Conservation (phyloP, 768 basidiomycete genomes). For the Exidia glandulosa region DNA sequence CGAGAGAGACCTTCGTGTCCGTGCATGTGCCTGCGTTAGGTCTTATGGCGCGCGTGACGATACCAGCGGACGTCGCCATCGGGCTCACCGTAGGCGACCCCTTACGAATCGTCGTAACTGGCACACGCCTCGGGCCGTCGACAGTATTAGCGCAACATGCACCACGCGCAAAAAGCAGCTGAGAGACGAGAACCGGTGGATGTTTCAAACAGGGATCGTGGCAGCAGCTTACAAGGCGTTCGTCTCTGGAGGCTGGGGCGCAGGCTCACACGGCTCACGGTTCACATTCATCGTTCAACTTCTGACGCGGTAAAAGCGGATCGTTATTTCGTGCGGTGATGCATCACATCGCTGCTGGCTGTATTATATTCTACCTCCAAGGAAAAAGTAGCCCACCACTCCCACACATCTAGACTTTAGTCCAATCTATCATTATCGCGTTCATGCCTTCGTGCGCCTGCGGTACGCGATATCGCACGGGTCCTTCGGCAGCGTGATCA, state of each 20-base stretch:
- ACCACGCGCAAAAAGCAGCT: too few relatives aligned
- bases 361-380: background rate
- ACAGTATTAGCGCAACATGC: background rate
- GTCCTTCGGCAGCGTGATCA: slow-evolving; percentile 80
- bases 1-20: background rate
- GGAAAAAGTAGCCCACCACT: background rate
- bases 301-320: too few relatives aligned
- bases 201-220: too few relatives aligned
- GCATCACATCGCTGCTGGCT: background rate
- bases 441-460: slow-evolving; percentile 1
- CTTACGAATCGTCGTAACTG: background rate
- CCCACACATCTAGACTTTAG: too few relatives aligned
- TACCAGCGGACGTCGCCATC: background rate
- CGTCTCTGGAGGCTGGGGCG: too few relatives aligned
- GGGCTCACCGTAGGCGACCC: background rate
- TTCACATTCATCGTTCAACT: too few relatives aligned
- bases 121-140: background rate
- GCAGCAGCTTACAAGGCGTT: too few relatives aligned
- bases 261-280: too few relatives aligned
- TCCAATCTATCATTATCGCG: too few relatives aligned
- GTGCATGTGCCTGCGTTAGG: background rate
- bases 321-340: background rate
- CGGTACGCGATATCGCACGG: slow-evolving; percentile 16
- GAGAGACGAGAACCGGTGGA: too few relatives aligned
- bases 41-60: background rate